phyloP scores from a whole-genome alignment of 805 yeast species.

The Kluyveromyces aestuarii region DNA sequence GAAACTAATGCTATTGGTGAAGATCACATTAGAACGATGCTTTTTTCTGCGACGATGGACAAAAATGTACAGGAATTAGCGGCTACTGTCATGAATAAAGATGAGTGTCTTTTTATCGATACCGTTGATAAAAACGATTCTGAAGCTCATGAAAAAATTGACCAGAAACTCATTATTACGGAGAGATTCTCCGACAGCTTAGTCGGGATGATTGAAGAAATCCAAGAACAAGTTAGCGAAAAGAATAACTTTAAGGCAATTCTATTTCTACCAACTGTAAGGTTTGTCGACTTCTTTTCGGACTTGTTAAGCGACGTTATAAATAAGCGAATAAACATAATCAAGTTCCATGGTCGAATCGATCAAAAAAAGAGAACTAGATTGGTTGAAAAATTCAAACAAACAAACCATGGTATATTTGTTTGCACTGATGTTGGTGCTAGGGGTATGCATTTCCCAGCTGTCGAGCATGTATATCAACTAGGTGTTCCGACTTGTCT shows the following conservation, averaged over 20 bases:
- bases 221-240: constrained; percentile 32
- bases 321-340: constrained; percentile 22
- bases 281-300: constrained; percentile 51
- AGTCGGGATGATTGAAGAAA: constrained; percentile 45
- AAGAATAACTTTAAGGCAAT: constrained; percentile 59
- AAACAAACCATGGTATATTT: constrained; percentile 42
- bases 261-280: constrained; percentile 73
- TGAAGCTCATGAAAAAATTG: constrained; percentile 70
- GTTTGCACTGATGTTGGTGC: constrained; percentile 92
- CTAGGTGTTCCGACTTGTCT: constrained; percentile 64
- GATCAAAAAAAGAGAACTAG: constrained; percentile 60
- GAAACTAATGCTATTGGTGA: constrained; percentile 24
- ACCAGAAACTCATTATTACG: constrained; percentile 54
- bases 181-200: constrained; percentile 47
- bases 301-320: constrained; percentile 30
- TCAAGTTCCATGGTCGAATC: constrained; percentile 63
- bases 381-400: constrained; percentile 46
- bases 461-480: constrained; percentile 79
- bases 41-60: constrained; percentile 86
- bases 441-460: constrained; percentile 92
- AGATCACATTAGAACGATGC: constrained; percentile 47
- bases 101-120: constrained; percentile 53
- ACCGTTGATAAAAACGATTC: constrained; percentile 67
- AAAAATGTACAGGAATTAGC: constrained; percentile 60
- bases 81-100: constrained; percentile 40